These are phyloP conservation scores for Metschnikowia santaceciliae DNA, from an alignment of 805 yeast genomes.

Conservation along the genomic window DNA sequence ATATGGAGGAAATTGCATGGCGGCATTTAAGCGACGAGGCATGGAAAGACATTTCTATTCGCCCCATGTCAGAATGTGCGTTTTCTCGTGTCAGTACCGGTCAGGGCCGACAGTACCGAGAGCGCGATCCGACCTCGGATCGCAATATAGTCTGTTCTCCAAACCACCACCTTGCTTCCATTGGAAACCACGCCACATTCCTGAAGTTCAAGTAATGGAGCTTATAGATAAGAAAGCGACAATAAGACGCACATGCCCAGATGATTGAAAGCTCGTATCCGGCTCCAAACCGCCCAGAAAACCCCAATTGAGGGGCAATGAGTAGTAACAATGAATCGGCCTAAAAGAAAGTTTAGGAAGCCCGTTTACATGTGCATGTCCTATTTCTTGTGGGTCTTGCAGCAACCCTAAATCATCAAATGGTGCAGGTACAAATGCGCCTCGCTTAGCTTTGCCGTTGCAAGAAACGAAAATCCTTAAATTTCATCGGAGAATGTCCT, in stretches of 20 bases:
- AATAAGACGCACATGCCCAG: background rate
- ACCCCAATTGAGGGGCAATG: background rate
- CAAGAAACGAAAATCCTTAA: background rate
- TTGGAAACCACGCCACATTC: conserved; percentile 2
- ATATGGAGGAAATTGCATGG: background rate
- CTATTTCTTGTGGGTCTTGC: background rate
- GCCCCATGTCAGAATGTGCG: conserved; percentile 4
- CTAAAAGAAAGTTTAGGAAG: background rate
- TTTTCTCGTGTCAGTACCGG: background rate
- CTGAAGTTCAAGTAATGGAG: background rate
- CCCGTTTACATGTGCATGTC: background rate
- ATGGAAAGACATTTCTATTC: background rate
- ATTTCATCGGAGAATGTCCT: background rate
- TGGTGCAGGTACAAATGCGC: background rate
- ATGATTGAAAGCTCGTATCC: background rate
- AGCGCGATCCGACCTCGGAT: background rate
- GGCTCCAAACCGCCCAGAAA: background rate
- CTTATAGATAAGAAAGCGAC: background rate
- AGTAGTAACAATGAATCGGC: background rate
- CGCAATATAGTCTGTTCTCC: conserved; percentile 3
- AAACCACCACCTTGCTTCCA: background rate
- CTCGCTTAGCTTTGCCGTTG: background rate
- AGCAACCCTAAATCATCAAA: background rate
- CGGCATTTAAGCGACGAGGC: conserved; percentile 1
- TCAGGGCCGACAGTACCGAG: background rate